Evolutionary conservation across 1,284 basidiomycete genomes (phyloP).

Genomic region (Leccinum solheimii): DNA sequence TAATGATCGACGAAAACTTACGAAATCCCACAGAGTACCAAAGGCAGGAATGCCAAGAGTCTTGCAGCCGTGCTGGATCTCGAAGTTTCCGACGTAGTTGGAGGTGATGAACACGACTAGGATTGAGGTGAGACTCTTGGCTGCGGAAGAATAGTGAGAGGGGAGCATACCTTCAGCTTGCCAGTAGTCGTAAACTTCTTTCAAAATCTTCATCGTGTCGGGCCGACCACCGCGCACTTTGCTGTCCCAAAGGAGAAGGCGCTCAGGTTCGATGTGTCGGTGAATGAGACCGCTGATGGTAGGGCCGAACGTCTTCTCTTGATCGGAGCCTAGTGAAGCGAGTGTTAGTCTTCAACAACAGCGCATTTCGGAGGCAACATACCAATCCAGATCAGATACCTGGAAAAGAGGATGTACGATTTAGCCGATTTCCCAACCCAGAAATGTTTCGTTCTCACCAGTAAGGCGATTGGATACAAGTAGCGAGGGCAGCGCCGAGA

Average conservation of each 20-base stretch:
- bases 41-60: conserved; percentile 69
- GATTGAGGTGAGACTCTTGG: conserved; percentile 1
- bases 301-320: conserved; percentile 76
- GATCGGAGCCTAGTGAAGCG: conserved; percentile 56
- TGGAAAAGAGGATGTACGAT: conserved; percentile 26
- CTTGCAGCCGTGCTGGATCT: conserved; percentile 79
- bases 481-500: conserved; percentile 72
- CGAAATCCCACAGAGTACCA: conserved; percentile 73
- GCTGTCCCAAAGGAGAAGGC: conserved; percentile 71
- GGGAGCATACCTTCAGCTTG: conserved; percentile 59
- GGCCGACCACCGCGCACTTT: conserved; percentile 69
- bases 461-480: conserved; percentile 67
- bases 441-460: conserved; percentile 47
- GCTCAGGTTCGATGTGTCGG: conserved; percentile 65
- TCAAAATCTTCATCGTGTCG: conserved; percentile 73
- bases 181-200: conserved; percentile 65
- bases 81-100: conserved; percentile 69
- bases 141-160: neutral
- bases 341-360: conserved; percentile 5
- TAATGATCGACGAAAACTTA: conserved; percentile 38
- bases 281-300: conserved; percentile 71
- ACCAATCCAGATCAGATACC: conserved; percentile 82
- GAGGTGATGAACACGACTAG: conserved; percentile 77
- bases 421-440: neutral
- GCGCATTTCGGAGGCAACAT: conserved; percentile 19